These are phyloP conservation scores for Aspergillus cavernicola DNA, from an alignment of 495 filamentous ascomycete genomes.

Conservation along the genomic window DNA sequence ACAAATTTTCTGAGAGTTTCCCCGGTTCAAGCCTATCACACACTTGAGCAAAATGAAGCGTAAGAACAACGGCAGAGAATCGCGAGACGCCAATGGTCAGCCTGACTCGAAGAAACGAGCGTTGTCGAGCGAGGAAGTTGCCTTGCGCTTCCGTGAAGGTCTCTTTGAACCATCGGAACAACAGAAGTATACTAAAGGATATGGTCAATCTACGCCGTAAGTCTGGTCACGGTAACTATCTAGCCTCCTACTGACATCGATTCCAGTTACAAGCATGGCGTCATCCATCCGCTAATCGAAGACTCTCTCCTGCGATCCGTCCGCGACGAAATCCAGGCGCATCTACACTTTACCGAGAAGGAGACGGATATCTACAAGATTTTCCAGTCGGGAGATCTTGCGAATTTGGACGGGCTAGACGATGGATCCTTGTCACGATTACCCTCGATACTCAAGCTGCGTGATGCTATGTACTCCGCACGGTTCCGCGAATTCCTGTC, in stretches of 20 bases:
- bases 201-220: slow-evolving; percentile 69
- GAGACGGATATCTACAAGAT: slow-evolving; percentile 99
- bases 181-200: slow-evolving; percentile 63
- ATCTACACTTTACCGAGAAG: slow-evolving; percentile 94
- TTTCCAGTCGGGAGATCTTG: slow-evolving; percentile 95
- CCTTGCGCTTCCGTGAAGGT: slow-evolving; percentile 62
- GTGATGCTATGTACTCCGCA: slow-evolving; percentile 89
- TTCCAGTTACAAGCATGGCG: slow-evolving; percentile 77
- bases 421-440: slow-evolving; percentile 75
- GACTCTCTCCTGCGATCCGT: slow-evolving; percentile 78
- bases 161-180: slow-evolving; percentile 69
- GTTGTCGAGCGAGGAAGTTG: slow-evolving; percentile 45
- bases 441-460: slow-evolving; percentile 78
- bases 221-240: slow-evolving; percentile 16
- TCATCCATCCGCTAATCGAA: slow-evolving; percentile 77
- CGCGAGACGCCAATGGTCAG: slow-evolving; percentile 38
- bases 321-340: slow-evolving; percentile 79
- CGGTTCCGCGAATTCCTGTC: slow-evolving; percentile 86
- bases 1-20: not conserved
- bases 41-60: slow-evolving; percentile 48
- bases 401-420: slow-evolving; percentile 91
- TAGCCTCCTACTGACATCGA: not conserved
- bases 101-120: slow-evolving; percentile 49
- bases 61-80: slow-evolving; percentile 42
- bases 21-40: not conserved